These are phyloP conservation scores for Pythium oligandrum DNA, from an alignment of 352 stramenopile genomes.

Conservation along the genomic window DNA sequence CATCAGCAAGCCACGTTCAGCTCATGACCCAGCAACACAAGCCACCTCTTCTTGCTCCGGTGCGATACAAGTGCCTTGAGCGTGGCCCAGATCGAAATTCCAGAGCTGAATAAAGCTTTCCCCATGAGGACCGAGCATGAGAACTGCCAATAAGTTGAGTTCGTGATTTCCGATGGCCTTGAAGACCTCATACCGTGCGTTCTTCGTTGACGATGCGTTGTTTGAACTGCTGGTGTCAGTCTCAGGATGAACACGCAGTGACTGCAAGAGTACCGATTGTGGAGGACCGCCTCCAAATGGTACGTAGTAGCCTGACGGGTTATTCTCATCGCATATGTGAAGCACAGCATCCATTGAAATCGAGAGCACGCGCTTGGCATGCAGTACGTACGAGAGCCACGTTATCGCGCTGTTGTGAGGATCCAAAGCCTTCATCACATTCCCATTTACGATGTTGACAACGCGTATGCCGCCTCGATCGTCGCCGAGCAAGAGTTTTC, in stretches of 20 bases:
- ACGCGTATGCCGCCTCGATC: slow-evolving; percentile 60
- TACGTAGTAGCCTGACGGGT: slow-evolving; percentile 63
- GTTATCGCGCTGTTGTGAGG: slow-evolving; percentile 42
- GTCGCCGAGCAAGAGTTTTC: slow-evolving; percentile 77
- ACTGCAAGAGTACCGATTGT: slow-evolving; percentile 57
- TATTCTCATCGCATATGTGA: slow-evolving; percentile 72
- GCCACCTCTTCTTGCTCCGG: slow-evolving; percentile 8
- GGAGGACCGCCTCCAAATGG: slow-evolving; percentile 43
- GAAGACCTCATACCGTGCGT: slow-evolving; percentile 37
- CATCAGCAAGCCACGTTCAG: neutral
- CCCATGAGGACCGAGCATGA: slow-evolving; percentile 26
- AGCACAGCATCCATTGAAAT: slow-evolving; percentile 50
- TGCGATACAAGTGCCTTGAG: slow-evolving; percentile 50
- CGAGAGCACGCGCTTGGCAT: slow-evolving; percentile 61
- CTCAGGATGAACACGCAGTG: slow-evolving; percentile 43
- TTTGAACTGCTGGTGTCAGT: neutral
- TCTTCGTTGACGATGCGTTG: too few relatives aligned
- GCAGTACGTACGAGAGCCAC: slow-evolving; percentile 50
- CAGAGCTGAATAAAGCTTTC: slow-evolving; percentile 73
- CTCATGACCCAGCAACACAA: neutral
- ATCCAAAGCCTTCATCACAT: slow-evolving; percentile 79
- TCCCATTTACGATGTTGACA: slow-evolving; percentile 73
- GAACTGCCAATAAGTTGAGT: slow-evolving; percentile 42
- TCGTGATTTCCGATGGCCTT: slow-evolving; percentile 46
- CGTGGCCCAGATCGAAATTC: slow-evolving; percentile 66